These are phyloP conservation scores for Trichophaea hybrida DNA, from an alignment of 2,329 filamentous ascomycete genomes.

Conservation along the genomic window DNA sequence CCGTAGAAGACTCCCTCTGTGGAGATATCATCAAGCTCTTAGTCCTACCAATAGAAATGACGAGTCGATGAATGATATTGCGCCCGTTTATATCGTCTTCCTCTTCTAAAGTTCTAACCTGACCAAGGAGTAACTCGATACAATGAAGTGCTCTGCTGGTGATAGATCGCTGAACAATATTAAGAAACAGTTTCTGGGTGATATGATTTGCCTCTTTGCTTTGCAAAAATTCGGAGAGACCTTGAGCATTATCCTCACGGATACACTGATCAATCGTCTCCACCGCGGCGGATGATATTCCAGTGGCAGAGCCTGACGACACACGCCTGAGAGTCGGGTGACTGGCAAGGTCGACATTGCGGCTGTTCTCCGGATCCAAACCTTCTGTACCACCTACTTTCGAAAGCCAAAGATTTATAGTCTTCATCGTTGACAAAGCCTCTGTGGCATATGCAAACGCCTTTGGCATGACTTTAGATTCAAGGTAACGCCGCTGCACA, in stretches of 20 bases:
- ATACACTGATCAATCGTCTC: constrained; percentile 61
- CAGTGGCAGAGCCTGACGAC: constrained; percentile 59
- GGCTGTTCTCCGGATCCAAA: constrained; percentile 39
- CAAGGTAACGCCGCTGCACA: constrained; percentile 72
- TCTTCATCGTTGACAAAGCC: constrained; percentile 44
- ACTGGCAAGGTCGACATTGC: constrained; percentile 52
- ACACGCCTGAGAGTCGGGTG: constrained; percentile 59
- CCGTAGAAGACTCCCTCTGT: constrained; percentile 36
- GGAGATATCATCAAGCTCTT: constrained; percentile 39
- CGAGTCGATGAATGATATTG: constrained; percentile 81
- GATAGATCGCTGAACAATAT: constrained; percentile 64
- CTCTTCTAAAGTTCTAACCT: constrained; percentile 62
- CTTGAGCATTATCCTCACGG: constrained; percentile 48
- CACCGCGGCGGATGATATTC: constrained; percentile 51
- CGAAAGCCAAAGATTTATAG: constrained; percentile 84
- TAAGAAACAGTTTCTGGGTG: constrained; percentile 46
- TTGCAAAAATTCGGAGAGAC: constrained; percentile 34
- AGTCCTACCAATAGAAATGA: constrained; percentile 78
- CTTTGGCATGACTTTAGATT: constrained; percentile 76
- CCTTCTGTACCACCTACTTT: constrained; percentile 62
- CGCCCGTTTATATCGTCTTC: constrained; percentile 85
- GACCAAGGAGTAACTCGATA: constrained; percentile 55
- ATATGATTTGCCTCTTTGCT: constrained; percentile 20
- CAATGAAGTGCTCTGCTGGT: constrained; percentile 53
- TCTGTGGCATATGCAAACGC: constrained; percentile 67